Conservation (phyloP, 139 green algal genomes). For the Limnomonas spitsbergensis region DNA sequence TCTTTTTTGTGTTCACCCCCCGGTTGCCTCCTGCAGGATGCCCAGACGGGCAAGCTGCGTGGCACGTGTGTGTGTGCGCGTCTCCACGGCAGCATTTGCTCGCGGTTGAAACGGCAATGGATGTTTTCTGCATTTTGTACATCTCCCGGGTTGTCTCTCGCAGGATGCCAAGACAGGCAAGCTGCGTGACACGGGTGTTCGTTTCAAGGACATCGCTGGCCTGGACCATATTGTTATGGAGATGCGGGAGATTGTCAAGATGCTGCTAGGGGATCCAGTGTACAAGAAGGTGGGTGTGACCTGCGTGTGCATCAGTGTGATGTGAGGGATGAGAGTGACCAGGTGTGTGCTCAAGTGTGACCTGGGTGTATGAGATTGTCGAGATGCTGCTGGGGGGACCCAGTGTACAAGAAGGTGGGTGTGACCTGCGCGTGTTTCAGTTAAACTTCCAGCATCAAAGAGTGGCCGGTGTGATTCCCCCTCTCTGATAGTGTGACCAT, state of each 20-base stretch:
- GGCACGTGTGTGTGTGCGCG: too few relatives aligned
- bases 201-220: constrained; percentile 60
- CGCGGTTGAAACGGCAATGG: too few relatives aligned
- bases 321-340: constrained; percentile 18
- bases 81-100: too few relatives aligned
- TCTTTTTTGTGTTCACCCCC: too few relatives aligned
- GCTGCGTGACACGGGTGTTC: constrained; percentile 53
- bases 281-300: constrained; percentile 45
- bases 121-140: too few relatives aligned
- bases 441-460: constrained; percentile 15
- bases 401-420: constrained; percentile 44
- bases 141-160: too few relatives aligned
- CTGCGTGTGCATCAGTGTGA: background rate
- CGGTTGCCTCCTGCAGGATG: too few relatives aligned
- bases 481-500: background rate
- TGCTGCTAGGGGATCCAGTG: constrained; percentile 50
- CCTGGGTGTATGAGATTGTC: constrained; percentile 59
- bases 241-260: constrained; percentile 59
- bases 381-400: constrained; percentile 56
- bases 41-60: too few relatives aligned
- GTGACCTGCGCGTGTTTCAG: background rate
- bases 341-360: constrained; percentile 32
- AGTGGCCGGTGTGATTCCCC: too few relatives aligned
- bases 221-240: constrained; percentile 49
- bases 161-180: constrained; percentile 51